Percentiles rank a stretch among this genome's conserved stretches.
phyloP scores from a whole-genome alignment of 2,329 filamentous ascomycete species.

The Pyricularia sp. region DNA sequence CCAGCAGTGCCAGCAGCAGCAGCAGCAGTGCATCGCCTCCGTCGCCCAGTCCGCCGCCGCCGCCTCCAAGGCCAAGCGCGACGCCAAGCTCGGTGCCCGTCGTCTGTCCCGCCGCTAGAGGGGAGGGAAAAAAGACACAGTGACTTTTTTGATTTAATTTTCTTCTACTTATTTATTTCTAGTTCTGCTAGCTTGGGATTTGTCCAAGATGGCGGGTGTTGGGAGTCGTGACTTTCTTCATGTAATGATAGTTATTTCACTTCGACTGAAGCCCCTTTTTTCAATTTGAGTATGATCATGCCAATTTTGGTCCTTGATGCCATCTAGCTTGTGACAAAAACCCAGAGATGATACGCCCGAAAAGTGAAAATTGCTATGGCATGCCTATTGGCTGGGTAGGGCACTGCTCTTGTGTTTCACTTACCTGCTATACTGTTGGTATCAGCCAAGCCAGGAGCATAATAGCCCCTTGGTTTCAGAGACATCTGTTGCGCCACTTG shows the following conservation, averaged over 20 bases:
- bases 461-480: no score
- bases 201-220: neutral
- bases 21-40: slow-evolving; percentile 16
- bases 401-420: no score
- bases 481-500: no score
- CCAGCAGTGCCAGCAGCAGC: slow-evolving; percentile 27
- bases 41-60: slow-evolving; percentile 9
- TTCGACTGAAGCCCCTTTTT: neutral
- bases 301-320: neutral
- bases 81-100: slow-evolving; percentile 6
- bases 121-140: neutral
- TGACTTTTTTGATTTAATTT: neutral
- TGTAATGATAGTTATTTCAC: neutral
- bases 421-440: no score
- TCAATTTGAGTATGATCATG: neutral
- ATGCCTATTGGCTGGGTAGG: no score
- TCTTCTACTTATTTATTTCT: neutral
- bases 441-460: no score
- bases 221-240: neutral
- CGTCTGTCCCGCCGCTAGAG: neutral
- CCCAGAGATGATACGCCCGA: no score
- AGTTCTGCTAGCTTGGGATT: neutral
- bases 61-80: slow-evolving; percentile 7
- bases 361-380: no score
- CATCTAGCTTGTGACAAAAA: neutral